Evolutionary conservation across 2,329 filamentous ascomycete genomes (phyloP), one percentile per base, ranked within the genome.

Genomic region (Xylaria hypoxylon): DNA sequence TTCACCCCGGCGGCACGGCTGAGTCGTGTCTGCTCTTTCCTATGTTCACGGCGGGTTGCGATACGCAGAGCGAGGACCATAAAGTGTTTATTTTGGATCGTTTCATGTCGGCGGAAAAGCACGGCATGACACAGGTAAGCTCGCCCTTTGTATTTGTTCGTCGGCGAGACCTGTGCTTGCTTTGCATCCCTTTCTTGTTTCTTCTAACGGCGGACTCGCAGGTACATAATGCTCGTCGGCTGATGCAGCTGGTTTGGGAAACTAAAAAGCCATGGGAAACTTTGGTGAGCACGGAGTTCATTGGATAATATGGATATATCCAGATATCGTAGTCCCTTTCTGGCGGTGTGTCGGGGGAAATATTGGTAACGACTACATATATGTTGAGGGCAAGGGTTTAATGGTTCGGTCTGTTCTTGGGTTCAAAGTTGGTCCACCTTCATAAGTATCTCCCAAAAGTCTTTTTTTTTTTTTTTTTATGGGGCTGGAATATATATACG

Each of bases 41-140:
- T 0, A 89, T 96, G 80, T 96, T 96, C 77, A 92, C 91, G 1
- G 92, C 92, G 1, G 93, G 92, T 0, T 94, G 92, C 70, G 91
- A 96, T 76, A 88, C 89, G 0, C 80, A 80, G 62, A 85, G 89
- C 55, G 73, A 81, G 38, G 79, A 78, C 2, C 86, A 90, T 71
- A 83, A 89, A 56, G 79, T 80, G 26, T 83, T 87, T 73, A 87
- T 95, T 42, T 80, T 92, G 73, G 85, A 88, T 70, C 83, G 92
- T 53, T 83, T 96, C 74, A 82, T 83, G 75, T 85, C 85, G 19
- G 86, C 93, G 1, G 92, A 95, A 79, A 87, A 85, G 5, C 89
- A 90, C 69, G 92, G 92, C 4, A 89, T 95, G 87, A 90, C 87
- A 67, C 92, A 95, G 83, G 91, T 91, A 72, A 78, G 83, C 2